Base-by-base conservation (phyloP, 169 alveolate genomes). In the Plasmodium coatneyi region DNA sequence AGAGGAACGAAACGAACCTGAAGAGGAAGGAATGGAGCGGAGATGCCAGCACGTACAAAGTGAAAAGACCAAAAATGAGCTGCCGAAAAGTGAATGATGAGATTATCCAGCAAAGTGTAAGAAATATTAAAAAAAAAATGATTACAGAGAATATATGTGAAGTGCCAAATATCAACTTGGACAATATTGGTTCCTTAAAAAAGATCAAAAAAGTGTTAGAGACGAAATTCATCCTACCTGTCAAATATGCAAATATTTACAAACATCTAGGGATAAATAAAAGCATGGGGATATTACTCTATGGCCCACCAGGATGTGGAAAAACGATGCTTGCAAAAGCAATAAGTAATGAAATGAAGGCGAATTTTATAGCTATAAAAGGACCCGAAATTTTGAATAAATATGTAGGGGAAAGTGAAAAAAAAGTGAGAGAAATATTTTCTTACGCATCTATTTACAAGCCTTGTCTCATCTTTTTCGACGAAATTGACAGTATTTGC, bases 361-460 rank as follows among this genome's bases (percentile, higher is more conserved):
- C 99, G 7, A 99, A 98, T 92, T 99, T 99, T 92, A 99, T 99
- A 36, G 98, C 99, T 46, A 98, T 99, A 41, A 98, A 98, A 95
- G 99, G 99, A 46, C 99, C 99, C n/a, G 99, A 98, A 82, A 96
- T 98, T 71, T 96, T 98, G 96, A 98, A 99, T 95, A 99, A 99
- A 96, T 99, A 99, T 97, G 99, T 99, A 16, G 99, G 99, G 12
- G 99, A 99, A 92, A 98, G 99, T 72, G 99, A 99, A 96, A 97
- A 98, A 87, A 99, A 99, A n/a, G 99, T 99, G 43, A 97, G 99
- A 91, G 97, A 98, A 79, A 98, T 99, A 16, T 99, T 99, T 96
- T 98, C 98, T 82, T 98, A 99, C 96, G 99, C 99, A 4, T 96
- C 99, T 70, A 98, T 98, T 28, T 98, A 99, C 81, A 98, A 99